Evolutionary conservation across 805 yeast genomes (phyloP), one percentile per base, ranked within the genome.

Genomic region (Ogataea henricii): DNA sequence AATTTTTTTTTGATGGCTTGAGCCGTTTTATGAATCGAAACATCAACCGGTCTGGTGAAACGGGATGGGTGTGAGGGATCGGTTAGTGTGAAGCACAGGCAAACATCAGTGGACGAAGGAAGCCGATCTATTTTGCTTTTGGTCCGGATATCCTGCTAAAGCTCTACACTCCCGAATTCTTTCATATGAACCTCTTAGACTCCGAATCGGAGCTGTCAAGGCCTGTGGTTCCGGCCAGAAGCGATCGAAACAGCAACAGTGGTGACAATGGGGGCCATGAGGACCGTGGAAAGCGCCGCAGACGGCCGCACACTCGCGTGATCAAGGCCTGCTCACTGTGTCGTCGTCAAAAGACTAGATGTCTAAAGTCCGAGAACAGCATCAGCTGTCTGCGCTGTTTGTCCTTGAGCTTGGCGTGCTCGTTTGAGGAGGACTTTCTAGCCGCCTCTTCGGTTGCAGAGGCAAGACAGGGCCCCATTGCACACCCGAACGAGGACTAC

Each of bases 351-450:
- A 68, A 68, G 50, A 64, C 89, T 1, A 66, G 86, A 48, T 85
- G 90, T 54, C 76, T 82, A 58, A 76, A 83, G 43, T 72, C 81
- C 10, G 70, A 77, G 1, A 71, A 66, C 21, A 69, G 73, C 14
- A 62, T 67, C 7, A 70, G 79, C 2, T 84, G 90, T 65, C 64
- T 83, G 17, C 65, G 89, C 18, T 85, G 90, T 58, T 65, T 71
- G 1, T 79, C 83, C 4, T 64, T 82, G 32, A 76, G 73, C 5
- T 65, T 71, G 25, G 65, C 61, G 18, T 85, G 90, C 56, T 78
- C 83, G 6, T 77, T 82, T 54, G 77, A 69, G 47, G 64, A 54
- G 26, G 67, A 61, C 17, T 49, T 43, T 17, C 35, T 23, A 38
- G 18, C n/a, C n/a, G n/a, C 33, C 25, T 30, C 47, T 1, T 9